Evolutionary conservation across 75 land plant species (phyloP).

Genomic region (Cryptomeria japonica): DNA sequence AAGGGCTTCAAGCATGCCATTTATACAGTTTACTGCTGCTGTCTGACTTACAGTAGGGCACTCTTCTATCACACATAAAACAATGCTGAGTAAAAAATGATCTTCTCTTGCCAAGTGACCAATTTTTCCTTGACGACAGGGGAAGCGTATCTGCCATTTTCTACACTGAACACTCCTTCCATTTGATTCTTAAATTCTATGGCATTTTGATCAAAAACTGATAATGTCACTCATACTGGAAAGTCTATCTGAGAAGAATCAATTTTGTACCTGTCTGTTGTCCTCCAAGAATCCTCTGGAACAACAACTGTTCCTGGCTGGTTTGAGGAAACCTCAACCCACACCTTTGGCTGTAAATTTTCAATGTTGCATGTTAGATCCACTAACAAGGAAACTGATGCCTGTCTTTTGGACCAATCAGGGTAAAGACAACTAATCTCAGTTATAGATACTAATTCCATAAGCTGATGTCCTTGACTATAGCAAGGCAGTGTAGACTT

Average conservation of each 20-base stretch:
- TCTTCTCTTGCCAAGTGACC: constrained; percentile 10
- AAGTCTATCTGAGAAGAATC: not conserved
- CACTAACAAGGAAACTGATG: constrained; percentile 25
- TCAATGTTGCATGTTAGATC: constrained; percentile 27
- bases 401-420: constrained; percentile 3
- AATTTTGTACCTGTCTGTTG: not conserved
- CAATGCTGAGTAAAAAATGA: constrained; percentile 20
- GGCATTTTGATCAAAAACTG: constrained; percentile 27
- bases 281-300: constrained; percentile 1
- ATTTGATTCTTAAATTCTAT: constrained; percentile 10
- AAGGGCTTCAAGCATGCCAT: constrained; percentile 17
- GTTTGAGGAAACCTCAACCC: not conserved
- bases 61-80: constrained; percentile 26
- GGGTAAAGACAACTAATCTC: constrained; percentile 14
- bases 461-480: constrained; percentile 33
- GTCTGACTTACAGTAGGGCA: constrained; percentile 23
- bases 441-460: constrained; percentile 24
- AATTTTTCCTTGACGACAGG: not conserved
- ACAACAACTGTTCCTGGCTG: not conserved
- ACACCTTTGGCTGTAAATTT: constrained; percentile 9
- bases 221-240: constrained; percentile 16
- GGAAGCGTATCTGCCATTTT: not conserved
- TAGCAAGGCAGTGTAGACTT: constrained; percentile 28
- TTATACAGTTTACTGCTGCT: constrained; percentile 20
- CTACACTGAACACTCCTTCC: not conserved